Evolutionary conservation across 2,329 filamentous ascomycete species (phyloP).

Genomic region (Spiromastix sp.): DNA sequence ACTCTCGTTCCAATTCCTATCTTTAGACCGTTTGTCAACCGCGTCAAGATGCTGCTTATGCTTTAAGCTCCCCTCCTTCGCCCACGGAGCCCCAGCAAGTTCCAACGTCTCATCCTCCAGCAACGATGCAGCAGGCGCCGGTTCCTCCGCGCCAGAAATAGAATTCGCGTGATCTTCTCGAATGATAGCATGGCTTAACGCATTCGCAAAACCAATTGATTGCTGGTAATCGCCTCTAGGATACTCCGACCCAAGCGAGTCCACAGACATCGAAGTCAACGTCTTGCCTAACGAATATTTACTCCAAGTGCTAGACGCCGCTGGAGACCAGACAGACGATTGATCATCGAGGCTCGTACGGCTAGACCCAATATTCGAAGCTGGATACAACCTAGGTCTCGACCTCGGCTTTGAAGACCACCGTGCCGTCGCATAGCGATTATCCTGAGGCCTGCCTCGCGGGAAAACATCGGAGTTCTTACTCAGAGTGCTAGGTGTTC

Average conservation of each 20-base stretch:
- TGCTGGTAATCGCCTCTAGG: constrained; percentile 79
- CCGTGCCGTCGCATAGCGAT: constrained; percentile 52
- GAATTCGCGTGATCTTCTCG: constrained; percentile 57
- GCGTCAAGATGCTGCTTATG: constrained; percentile 95
- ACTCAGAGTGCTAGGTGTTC: constrained; percentile 82
- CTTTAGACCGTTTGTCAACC: constrained; percentile 82
- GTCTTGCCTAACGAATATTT: constrained; percentile 87
- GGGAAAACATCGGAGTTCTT: constrained; percentile 72
- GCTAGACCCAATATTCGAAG: constrained; percentile 77
- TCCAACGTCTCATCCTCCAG: constrained; percentile 90
- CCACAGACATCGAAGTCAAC: constrained; percentile 82
- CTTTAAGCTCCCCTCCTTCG: constrained; percentile 90
- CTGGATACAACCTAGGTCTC: constrained; percentile 62
- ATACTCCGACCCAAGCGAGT: constrained; percentile 72
- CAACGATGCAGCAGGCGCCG: constrained; percentile 51
- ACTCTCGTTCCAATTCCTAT: constrained; percentile 87
- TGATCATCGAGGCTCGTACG: constrained; percentile 89
- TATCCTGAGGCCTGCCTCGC: constrained; percentile 61
- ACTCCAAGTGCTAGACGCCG: constrained; percentile 87
- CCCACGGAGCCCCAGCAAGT: constrained; percentile 89
- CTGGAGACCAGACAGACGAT: constrained; percentile 84
- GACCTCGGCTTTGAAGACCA: constrained; percentile 85
- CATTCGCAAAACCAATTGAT: constrained; percentile 94
- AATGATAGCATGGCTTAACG: constrained; percentile 91
- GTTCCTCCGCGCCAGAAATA: constrained; percentile 47